phyloP scores from a whole-genome alignment of 2,329 filamentous ascomycete species.

The Mycosphaerella sp. region DNA sequence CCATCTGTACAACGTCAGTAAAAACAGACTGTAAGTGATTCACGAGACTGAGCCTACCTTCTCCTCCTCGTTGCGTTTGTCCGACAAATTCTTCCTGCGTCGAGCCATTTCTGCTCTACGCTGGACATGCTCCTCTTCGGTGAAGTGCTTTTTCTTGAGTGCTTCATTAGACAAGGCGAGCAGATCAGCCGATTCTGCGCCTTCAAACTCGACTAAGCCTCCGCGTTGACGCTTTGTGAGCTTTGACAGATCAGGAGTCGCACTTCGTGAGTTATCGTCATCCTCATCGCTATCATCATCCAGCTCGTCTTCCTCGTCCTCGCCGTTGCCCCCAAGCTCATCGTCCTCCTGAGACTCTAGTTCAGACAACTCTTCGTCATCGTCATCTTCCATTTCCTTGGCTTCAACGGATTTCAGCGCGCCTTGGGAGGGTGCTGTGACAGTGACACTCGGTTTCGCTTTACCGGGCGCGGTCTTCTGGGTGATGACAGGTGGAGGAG shows the following conservation, averaged over 20 bases:
- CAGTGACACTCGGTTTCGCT: constrained; percentile 28
- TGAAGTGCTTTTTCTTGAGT: constrained; percentile 67
- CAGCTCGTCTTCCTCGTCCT: constrained; percentile 35
- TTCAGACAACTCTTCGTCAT: constrained; percentile 44
- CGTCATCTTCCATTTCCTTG: constrained; percentile 48
- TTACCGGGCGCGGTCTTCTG: constrained; percentile 19
- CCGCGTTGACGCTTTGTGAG: constrained; percentile 63
- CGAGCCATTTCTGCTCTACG: constrained; percentile 68
- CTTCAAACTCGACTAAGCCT: constrained; percentile 44
- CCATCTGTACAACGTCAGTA: constrained; percentile 54
- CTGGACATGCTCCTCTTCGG: constrained; percentile 67
- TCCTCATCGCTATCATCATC: constrained; percentile 45
- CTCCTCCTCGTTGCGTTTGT: constrained; percentile 73
- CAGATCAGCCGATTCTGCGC: constrained; percentile 29
- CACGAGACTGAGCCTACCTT: constrained; percentile 46
- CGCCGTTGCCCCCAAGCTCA: constrained; percentile 36
- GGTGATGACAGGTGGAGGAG: constrained; percentile 33
- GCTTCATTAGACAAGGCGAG: constrained; percentile 57
- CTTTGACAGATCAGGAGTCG: constrained; percentile 58
- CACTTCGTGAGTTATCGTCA: constrained; percentile 48
- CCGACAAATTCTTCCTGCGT: constrained; percentile 65
- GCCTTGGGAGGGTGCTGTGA: constrained; percentile 27
- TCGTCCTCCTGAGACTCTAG: constrained; percentile 33
- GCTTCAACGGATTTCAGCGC: constrained; percentile 43
- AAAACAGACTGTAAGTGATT: neutral